Evolutionary conservation across 331 rosid genomes (phyloP).

Genomic region (Quercus lobata): DNA sequence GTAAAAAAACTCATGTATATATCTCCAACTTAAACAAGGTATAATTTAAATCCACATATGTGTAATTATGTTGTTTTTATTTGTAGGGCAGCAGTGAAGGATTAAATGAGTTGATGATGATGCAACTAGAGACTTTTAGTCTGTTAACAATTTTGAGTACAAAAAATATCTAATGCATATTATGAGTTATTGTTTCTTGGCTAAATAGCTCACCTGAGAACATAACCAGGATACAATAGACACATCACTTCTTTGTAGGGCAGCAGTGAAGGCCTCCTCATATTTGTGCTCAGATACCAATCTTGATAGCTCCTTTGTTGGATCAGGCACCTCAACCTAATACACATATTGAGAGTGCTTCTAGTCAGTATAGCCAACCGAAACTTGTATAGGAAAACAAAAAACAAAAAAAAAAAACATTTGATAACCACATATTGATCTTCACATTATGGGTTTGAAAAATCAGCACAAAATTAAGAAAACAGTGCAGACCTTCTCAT

Average conservation of each 20-base stretch:
- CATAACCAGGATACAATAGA: slow-evolving; percentile 94
- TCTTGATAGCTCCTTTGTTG: slow-evolving; percentile 83
- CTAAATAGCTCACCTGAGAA: slow-evolving; percentile 60
- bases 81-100: neutral
- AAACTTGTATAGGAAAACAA: neutral
- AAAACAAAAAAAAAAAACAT: neutral
- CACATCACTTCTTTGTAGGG: slow-evolving; percentile 92
- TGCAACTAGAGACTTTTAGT: neutral
- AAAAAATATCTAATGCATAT: neutral
- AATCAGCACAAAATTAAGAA: neutral
- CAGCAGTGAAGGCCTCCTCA: slow-evolving; percentile 87
- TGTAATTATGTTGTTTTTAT: no score
- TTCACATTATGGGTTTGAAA: neutral
- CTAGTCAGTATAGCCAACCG: neutral
- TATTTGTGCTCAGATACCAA: slow-evolving; percentile 73
- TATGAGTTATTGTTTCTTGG: neutral
- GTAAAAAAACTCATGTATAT: no score
- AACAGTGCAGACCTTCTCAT: slow-evolving; percentile 63
- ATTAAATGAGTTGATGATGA: neutral
- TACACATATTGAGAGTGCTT: slow-evolving; percentile 14
- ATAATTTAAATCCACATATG: no score
- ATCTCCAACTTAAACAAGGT: no score
- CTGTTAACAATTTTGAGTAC: neutral
- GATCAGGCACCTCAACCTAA: slow-evolving; percentile 94
- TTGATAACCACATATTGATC: neutral